A percentile compares a stretch with the other conserved stretches of the same genome.
These are phyloP conservation scores for Articulospora tetracladia DNA, from an alignment of 495 filamentous ascomycete genomes.

Conservation along the genomic window DNA sequence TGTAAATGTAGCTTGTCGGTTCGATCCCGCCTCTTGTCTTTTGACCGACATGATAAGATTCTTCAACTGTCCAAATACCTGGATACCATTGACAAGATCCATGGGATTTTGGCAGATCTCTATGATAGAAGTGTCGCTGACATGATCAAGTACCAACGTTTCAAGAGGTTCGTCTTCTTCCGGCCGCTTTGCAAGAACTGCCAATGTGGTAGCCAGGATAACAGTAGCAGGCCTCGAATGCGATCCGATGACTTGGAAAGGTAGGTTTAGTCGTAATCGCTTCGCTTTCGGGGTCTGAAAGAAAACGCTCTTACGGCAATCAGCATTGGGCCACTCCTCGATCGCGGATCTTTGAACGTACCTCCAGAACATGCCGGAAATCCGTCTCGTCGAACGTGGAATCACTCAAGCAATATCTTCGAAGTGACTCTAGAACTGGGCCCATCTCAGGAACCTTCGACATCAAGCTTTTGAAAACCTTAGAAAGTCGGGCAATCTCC, in stretches of 20 bases:
- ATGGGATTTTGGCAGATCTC: slow-evolving; percentile 24
- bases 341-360: background rate
- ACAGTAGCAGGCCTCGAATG: slow-evolving; percentile 18
- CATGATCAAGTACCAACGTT: slow-evolving; percentile 25
- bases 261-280: slow-evolving; percentile 23
- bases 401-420: slow-evolving; percentile 24
- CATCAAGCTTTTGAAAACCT: slow-evolving; percentile 21
- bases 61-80: slow-evolving; percentile 16
- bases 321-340: background rate
- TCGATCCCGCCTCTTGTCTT: slow-evolving; percentile 18
- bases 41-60: slow-evolving; percentile 22
- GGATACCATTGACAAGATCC: slow-evolving; percentile 20
- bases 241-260: slow-evolving; percentile 23
- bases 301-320: slow-evolving; percentile 15
- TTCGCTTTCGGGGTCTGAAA: slow-evolving; percentile 10
- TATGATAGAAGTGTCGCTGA: slow-evolving; percentile 22
- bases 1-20: slow-evolving; percentile 8
- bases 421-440: slow-evolving; percentile 15
- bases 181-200: slow-evolving; percentile 14
- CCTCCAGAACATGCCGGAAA: slow-evolving; percentile 17
- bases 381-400: slow-evolving; percentile 22
- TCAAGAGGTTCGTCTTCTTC: slow-evolving; percentile 16
- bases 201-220: slow-evolving; percentile 21
- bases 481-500: slow-evolving; percentile 18
- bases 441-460: slow-evolving; percentile 22